Evolutionary conservation across 495 filamentous ascomycete genomes (phyloP).

Genomic region (Amphirosellinia nigrospora): DNA sequence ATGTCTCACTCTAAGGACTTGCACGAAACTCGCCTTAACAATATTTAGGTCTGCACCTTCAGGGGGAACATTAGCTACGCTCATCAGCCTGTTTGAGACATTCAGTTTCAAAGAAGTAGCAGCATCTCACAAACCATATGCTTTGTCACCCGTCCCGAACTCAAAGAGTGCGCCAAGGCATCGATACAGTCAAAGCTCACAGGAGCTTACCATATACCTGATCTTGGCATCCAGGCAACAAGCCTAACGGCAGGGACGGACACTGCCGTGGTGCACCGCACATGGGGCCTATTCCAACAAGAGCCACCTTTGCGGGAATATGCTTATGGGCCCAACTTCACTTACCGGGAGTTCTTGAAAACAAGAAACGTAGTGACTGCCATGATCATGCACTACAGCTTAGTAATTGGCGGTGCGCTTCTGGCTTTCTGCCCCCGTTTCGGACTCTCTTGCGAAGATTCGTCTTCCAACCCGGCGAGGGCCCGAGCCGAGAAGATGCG

Average conservation of each 20-base stretch:
- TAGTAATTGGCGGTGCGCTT: conserved; percentile 58
- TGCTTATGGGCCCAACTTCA: conserved; percentile 76
- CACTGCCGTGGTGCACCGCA: conserved; percentile 71
- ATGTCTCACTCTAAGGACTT: conserved; percentile 28
- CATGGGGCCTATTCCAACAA: conserved; percentile 73
- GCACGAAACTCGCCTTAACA: background rate
- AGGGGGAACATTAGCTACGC: conserved; percentile 74
- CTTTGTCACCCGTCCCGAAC: conserved; percentile 67
- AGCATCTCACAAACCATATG: conserved; percentile 65
- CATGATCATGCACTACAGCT: conserved; percentile 59
- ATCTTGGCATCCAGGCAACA: conserved; percentile 71
- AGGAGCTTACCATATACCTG: conserved; percentile 66
- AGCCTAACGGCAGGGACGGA: conserved; percentile 66
- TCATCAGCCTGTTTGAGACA: conserved; percentile 66
- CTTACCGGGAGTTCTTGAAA: conserved; percentile 70
- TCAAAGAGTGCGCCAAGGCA: conserved; percentile 47
- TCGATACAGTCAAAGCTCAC: conserved; percentile 55
- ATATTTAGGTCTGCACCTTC: conserved; percentile 60
- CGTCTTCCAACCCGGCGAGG: conserved; percentile 70
- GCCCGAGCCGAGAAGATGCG: conserved; percentile 63
- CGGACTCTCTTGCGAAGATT: conserved; percentile 42
- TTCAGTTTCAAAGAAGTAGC: conserved; percentile 64
- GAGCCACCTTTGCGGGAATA: conserved; percentile 40
- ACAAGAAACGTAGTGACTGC: conserved; percentile 66
- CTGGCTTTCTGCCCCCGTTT: conserved; percentile 52